Evolutionary conservation across 495 filamentous ascomycete species (phyloP).

Genomic region (Baudoinia panamericana): DNA sequence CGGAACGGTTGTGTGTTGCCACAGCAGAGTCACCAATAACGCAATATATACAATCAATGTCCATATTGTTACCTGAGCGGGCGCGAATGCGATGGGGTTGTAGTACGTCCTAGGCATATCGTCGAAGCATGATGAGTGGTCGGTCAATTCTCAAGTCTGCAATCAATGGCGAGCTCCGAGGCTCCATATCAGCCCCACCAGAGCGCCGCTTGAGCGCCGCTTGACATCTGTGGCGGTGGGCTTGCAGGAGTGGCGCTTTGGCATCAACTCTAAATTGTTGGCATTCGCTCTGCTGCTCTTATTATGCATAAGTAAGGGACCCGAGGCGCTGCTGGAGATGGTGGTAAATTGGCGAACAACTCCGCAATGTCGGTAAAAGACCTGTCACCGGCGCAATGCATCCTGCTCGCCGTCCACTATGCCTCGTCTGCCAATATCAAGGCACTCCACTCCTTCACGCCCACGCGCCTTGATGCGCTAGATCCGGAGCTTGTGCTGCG

Average conservation of each 20-base stretch:
- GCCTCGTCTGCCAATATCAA: constrained; percentile 46
- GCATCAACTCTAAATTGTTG: too few species aligned
- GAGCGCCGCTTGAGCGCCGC: too few species aligned
- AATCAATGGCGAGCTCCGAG: too few species aligned
- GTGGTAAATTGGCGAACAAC: too few species aligned
- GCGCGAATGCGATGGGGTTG: constrained; percentile 48
- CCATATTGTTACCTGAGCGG: constrained; percentile 31
- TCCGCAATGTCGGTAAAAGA: too few species aligned
- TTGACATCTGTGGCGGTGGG: too few species aligned
- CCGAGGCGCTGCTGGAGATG: too few species aligned
- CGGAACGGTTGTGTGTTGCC: constrained; percentile 65
- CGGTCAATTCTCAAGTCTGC: background rate
- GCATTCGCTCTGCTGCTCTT: too few species aligned
- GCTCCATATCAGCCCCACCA: too few species aligned
- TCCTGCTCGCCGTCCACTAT: constrained; percentile 51
- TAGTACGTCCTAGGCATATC: constrained; percentile 16
- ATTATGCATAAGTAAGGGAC: too few species aligned
- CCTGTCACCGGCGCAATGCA: constrained; percentile 46
- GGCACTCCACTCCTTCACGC: constrained; percentile 47
- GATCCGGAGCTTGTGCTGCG: constrained; percentile 57
- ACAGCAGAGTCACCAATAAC: constrained; percentile 39
- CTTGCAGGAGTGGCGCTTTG: too few species aligned
- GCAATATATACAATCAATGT: constrained; percentile 28
- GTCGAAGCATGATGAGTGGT: background rate
- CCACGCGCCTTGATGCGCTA: constrained; percentile 44